Percentiles rank a stretch among this genome's conserved stretches.
These are phyloP conservation scores for Trichopus zeylanicus DNA, from an alignment of 116 monocot genomes.

Conservation along the genomic window DNA sequence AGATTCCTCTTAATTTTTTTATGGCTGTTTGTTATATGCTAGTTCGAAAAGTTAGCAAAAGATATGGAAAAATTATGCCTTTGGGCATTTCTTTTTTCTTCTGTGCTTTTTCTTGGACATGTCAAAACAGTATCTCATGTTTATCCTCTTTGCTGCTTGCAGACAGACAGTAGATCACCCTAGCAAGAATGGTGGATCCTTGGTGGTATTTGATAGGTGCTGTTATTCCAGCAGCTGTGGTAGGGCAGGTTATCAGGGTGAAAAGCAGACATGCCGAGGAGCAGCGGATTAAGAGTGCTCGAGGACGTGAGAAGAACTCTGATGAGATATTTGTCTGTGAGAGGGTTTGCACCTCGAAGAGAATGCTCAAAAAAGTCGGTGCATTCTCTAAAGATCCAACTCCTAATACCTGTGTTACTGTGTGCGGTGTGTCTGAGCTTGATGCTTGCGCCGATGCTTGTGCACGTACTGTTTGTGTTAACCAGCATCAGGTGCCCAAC, in stretches of 20 bases:
- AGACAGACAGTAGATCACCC: no score
- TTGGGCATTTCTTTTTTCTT: no score
- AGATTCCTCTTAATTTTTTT: no score
- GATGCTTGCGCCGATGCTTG: conserved; percentile 97
- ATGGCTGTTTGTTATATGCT: no score
- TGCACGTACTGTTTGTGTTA: conserved; percentile 85
- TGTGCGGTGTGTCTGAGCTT: conserved; percentile 90
- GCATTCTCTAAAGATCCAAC: conserved; percentile 94
- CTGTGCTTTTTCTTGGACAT: no score
- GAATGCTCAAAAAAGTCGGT: conserved; percentile 97
- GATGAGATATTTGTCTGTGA: conserved; percentile 95
- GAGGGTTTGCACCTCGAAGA: conserved; percentile 92
- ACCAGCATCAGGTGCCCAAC: conserved; percentile 95
- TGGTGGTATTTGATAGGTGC: conserved; percentile 88
- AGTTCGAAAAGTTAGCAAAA: no score
- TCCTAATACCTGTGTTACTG: conserved; percentile 87
- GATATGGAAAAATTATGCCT: no score
- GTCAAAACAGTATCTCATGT: no score
- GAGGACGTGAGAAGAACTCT: conserved; percentile 80
- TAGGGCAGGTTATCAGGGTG: conserved; percentile 61
- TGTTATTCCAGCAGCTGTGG: conserved; percentile 68
- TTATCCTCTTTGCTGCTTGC: no score
- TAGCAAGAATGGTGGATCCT: conserved; percentile 74
- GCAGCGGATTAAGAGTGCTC: conserved; percentile 46
- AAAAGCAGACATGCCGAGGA: conserved; percentile 65